Evolutionary conservation across 1,284 basidiomycete species (phyloP), one percentile per base, ranked within the genome.

Genomic region (Omphalotus olearius): DNA sequence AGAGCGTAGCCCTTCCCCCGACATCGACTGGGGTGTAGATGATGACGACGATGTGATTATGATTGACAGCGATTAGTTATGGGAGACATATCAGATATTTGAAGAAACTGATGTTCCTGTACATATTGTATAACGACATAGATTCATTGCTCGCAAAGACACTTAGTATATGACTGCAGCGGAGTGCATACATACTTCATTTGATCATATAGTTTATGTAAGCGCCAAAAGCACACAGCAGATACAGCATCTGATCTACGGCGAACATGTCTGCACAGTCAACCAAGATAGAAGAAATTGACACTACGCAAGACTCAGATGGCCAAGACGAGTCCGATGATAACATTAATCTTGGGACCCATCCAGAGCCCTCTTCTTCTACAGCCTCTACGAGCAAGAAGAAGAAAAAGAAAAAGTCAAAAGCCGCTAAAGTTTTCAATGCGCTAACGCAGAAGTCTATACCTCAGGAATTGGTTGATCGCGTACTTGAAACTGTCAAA

Each of bases 331-430:
- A 68, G 37, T 66, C 67, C 40, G 73, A 70, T 35, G 66, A 65
- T 20, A 64, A 66, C 11, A 63, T 60, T 18, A 65, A 66, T 23
- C 64, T 62, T 35, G 51, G 59, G 18, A 40, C 40, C 10, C 38
- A 36, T 23, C 63, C 47, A 26, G 61, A 59, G 36, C 53, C 45
- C 11, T 13, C 54, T 1, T 50, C 56, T 1, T 58, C 58, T 1
- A 48, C 62, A 35, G 60, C 56, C 46, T 76, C 76, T n/a, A 69
- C 73, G 7, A 79, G 77, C 64, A 87, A 83, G 69, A 88, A 86
- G 69, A 88, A 78, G 62, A 82, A 88, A 69, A 90, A 88, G 71
- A 88, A 86, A 66, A 80, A 78, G 62, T 81, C 83, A 3, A 89
- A 85, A 59, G 76, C 76, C 6, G 63, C 74, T n/a, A 83, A 74